A percentile compares a stretch with the other conserved stretches of the same genome.
These are phyloP conservation scores for Fraxinus nigra DNA, from an alignment of 305 asterid species.

Conservation along the genomic window DNA sequence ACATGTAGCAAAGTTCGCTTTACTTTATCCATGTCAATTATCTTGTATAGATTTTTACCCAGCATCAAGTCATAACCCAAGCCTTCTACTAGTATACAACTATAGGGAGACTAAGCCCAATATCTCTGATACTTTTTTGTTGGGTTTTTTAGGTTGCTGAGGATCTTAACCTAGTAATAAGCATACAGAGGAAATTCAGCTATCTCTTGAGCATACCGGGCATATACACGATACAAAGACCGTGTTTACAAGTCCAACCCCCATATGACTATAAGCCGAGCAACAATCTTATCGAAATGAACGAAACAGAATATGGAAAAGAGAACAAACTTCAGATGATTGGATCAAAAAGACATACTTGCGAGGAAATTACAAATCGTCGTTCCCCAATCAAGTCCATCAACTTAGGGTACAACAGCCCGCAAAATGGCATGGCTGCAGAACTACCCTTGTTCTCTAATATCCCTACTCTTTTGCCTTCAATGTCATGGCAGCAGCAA, in stretches of 20 bases:
- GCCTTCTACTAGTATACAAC: no score
- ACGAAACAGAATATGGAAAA: conserved; percentile 17
- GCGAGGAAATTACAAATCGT: conserved; percentile 22
- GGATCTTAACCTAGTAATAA: conserved; percentile 58
- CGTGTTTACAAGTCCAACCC: conserved; percentile 37
- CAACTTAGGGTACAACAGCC: conserved; percentile 49
- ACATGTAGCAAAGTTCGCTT: no score
- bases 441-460: conserved; percentile 45
- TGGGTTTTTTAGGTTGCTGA: conserved; percentile 48
- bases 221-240: conserved; percentile 54
- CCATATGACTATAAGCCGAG: conserved; percentile 25
- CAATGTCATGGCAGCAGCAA: conserved; percentile 19
- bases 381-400: conserved; percentile 41
- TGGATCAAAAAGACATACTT: conserved; percentile 47
- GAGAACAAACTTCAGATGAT: conserved; percentile 32
- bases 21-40: background rate
- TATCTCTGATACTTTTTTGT: background rate
- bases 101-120: no score
- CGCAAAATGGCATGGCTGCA: conserved; percentile 39
- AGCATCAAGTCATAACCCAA: no score
- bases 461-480: conserved; percentile 57
- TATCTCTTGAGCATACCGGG: conserved; percentile 74
- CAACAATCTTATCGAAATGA: conserved; percentile 27
- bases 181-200: conserved; percentile 68
- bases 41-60: background rate